A percentile compares a stretch with the other conserved stretches of the same genome.
Conservation (phyloP, 2,329 filamentous ascomycete species). For the Decorospora gaudefroyi region DNA sequence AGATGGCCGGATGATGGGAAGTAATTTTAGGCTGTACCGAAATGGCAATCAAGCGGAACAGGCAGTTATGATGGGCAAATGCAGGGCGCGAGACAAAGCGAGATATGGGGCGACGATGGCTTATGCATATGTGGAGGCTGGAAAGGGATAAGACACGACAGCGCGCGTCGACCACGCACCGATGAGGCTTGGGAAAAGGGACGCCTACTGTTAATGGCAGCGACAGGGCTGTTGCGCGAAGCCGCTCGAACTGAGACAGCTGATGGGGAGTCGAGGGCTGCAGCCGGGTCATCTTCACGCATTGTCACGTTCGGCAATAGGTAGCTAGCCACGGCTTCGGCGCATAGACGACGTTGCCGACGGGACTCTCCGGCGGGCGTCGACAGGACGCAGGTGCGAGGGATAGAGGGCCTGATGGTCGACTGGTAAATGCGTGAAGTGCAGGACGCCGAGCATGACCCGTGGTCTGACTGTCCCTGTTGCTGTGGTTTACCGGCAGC, state of each 20-base stretch:
- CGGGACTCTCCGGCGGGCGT: conserved; percentile 2
- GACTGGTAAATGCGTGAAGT: too few relatives aligned
- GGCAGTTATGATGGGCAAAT: conserved; percentile 18
- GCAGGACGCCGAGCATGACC: too few relatives aligned
- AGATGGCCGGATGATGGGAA: conserved; percentile 7
- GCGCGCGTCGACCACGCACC: background rate
- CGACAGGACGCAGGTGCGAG: too few relatives aligned
- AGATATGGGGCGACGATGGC: background rate
- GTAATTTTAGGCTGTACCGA: conserved; percentile 14
- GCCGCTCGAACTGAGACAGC: conserved; percentile 37
- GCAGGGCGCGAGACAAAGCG: conserved; percentile 15
- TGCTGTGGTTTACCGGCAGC: too few relatives aligned
- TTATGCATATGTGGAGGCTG: conserved; percentile 8
- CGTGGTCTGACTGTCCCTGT: too few relatives aligned
- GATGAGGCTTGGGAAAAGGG: conserved; percentile 11
- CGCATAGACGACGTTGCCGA: conserved; percentile 3
- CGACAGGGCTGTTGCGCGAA: conserved; percentile 46
- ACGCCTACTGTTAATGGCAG: conserved; percentile 50
- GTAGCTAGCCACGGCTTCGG: too few relatives aligned
- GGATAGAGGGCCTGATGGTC: too few relatives aligned
- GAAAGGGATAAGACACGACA: conserved; percentile 4
- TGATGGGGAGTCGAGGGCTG: conserved; percentile 41
- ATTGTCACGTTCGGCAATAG: conserved; percentile 13
- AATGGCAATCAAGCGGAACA: conserved; percentile 25
- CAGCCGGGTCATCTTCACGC: conserved; percentile 19